phyloP scores from a whole-genome alignment of 371 early-diverging fungal genomes.

The Apophysomyces elegans region DNA sequence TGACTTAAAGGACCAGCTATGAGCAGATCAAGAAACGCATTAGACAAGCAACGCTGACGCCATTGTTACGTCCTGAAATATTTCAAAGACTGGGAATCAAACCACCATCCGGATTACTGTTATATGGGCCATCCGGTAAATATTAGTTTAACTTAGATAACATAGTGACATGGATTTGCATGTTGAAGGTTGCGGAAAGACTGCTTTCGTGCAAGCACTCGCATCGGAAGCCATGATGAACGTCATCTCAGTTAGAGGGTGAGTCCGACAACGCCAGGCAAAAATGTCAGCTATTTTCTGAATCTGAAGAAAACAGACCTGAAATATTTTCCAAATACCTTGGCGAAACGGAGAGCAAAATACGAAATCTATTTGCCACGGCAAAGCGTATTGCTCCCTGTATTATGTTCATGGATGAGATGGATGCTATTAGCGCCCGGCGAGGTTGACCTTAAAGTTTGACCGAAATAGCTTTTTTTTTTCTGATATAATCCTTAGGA shows the following conservation, averaged over 20 bases:
- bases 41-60: constrained; percentile 73
- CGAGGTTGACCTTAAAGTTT: constrained; percentile 54
- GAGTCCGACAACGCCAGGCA: constrained; percentile 16
- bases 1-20: constrained; percentile 47
- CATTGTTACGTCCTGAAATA: constrained; percentile 63
- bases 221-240: constrained; percentile 74
- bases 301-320: constrained; percentile 45
- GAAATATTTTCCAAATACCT: constrained; percentile 86
- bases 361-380: constrained; percentile 82
- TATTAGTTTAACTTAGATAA: background rate
- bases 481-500: constrained; percentile 25
- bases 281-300: background rate
- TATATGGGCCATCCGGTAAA: constrained; percentile 88
- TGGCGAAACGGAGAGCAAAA: constrained; percentile 88
- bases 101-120: constrained; percentile 79
- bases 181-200: constrained; percentile 82
- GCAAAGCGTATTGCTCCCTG: constrained; percentile 87
- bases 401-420: constrained; percentile 90
- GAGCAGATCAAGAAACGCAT: constrained; percentile 68
- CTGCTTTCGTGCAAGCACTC: constrained; percentile 76
- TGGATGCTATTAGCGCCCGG: constrained; percentile 84
- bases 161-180: no score
- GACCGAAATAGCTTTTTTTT: background rate
- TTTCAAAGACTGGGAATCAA: constrained; percentile 71
- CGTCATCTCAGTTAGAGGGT: constrained; percentile 80